These are phyloP conservation scores for Aspergillus avenaceus DNA, from an alignment of 495 filamentous ascomycete genomes.

Conservation along the genomic window DNA sequence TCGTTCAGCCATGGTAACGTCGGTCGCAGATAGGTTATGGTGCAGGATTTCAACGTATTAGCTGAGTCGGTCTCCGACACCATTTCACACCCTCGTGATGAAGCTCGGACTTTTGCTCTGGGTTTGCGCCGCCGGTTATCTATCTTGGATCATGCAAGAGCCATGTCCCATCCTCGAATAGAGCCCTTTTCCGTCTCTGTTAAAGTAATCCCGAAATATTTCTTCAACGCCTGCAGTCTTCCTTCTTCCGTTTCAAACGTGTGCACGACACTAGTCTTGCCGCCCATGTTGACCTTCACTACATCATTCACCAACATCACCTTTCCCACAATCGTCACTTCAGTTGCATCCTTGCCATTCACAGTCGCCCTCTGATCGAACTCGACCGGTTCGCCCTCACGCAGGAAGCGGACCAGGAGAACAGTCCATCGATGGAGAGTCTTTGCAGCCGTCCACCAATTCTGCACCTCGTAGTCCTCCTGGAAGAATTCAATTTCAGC, in stretches of 20 bases:
- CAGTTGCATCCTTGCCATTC: slow-evolving; percentile 5
- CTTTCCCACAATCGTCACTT: slow-evolving; percentile 49
- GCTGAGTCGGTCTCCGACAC: too few species aligned
- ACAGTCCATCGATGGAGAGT: slow-evolving; percentile 48
- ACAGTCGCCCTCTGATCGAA: slow-evolving; percentile 1
- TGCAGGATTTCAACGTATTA: too few species aligned
- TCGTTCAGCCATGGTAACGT: too few species aligned
- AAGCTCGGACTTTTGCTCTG: too few species aligned
- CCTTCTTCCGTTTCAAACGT: slow-evolving; percentile 47
- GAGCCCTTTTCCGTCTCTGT: too few species aligned
- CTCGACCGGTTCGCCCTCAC: slow-evolving; percentile 25
- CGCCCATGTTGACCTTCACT: slow-evolving; percentile 57
- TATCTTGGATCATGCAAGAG: too few species aligned
- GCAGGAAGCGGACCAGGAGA: slow-evolving; percentile 54
- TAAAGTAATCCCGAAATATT: slow-evolving; percentile 25
- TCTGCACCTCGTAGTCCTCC: slow-evolving; percentile 63
- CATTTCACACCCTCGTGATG: too few species aligned
- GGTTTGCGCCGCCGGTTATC: too few species aligned
- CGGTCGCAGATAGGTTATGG: too few species aligned
- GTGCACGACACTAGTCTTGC: slow-evolving; percentile 49
- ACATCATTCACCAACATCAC: slow-evolving; percentile 52
- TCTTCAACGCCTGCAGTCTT: slow-evolving; percentile 27
- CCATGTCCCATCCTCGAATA: too few species aligned
- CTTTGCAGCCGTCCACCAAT: slow-evolving; percentile 47
- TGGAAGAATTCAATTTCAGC: slow-evolving; percentile 57